Evolutionary conservation across 2,329 filamentous ascomycete genomes (phyloP), one percentile per base, ranked within the genome.

Genomic region (Pleurostoma richardsiae): DNA sequence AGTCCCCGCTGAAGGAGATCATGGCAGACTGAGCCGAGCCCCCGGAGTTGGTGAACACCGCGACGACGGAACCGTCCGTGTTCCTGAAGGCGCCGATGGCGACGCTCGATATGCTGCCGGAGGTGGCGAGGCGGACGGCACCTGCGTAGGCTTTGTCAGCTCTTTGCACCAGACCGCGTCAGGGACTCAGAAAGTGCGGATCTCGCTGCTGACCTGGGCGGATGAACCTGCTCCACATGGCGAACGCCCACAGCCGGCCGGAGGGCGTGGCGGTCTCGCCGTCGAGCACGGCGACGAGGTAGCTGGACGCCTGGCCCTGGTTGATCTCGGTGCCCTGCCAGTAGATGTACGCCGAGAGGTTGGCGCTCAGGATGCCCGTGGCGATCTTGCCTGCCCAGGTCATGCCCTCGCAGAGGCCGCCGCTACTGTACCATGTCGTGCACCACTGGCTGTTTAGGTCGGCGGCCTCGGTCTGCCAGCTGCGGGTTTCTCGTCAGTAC

Each of bases 391-490:
- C 68, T 4, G 72, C 71, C 71, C 71, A 75, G 3, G 67, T 71
- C 52, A 74, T 63, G 5, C 72, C 73, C 47, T 78, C 72, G 29
- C 66, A 65, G 3, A 56, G 49, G 3, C 61, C 65, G 30, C 71
- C 70, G 43, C 59, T 67, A 3, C 51, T 53, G 52, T 74, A 72
- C 66, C 67, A 77, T 4, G 62, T 60, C 5, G 66, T 62, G 1
- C 59, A 65, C 59, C 65, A 72, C 3, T 55, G 56, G 26, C 61
- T 61, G 10, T 69, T 63, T 8, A 73, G 61, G 49, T 74, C 71
- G 0, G 66, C 66, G 40, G 66, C 69, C 51, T 77, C 73, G 2
- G 74, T 76, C 56, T 73, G 61, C 74, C 74, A 76, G 33, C 19
- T 19, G 19, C 19, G 19, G 19, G 19, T 19, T 19, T 19, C 19